A percentile compares a stretch with the other conserved stretches of the same genome.
Conservation (phyloP, 169 alveolate genomes). For the Toxoplasma gondii region DNA sequence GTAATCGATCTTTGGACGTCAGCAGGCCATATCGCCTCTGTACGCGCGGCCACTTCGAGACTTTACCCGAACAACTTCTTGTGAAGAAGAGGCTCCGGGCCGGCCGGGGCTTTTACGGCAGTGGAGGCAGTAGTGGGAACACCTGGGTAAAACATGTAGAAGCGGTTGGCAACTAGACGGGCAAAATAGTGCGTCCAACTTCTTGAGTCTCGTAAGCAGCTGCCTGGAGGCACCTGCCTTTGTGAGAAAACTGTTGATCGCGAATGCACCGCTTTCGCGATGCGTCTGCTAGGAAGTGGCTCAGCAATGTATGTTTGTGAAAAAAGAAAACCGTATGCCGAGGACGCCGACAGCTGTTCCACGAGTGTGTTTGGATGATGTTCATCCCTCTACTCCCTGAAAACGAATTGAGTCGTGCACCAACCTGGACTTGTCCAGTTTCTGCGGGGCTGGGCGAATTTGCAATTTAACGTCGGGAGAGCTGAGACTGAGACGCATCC, state of each 20-base stretch:
- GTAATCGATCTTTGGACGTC: too few relatives aligned
- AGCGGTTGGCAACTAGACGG: background rate
- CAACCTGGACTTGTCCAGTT: background rate
- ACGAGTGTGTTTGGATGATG: background rate
- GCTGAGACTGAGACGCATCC: background rate
- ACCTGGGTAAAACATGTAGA: background rate
- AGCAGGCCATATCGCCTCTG: too few relatives aligned
- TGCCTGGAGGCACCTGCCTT: too few relatives aligned
- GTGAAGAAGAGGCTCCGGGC: slow-evolving; percentile 24
- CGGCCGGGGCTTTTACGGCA: background rate
- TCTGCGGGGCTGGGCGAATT: background rate
- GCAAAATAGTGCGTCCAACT: too few relatives aligned
- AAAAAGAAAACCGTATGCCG: too few relatives aligned
- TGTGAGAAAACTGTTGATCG: too few relatives aligned
- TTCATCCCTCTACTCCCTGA: background rate
- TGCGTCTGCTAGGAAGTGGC: too few relatives aligned
- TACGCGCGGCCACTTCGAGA: background rate
- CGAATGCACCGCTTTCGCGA: too few relatives aligned
- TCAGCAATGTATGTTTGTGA: too few relatives aligned
- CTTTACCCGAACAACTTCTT: slow-evolving; percentile 9
- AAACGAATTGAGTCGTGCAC: background rate
- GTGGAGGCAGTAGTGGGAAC: background rate
- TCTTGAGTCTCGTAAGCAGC: too few relatives aligned
- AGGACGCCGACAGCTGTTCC: too few relatives aligned
- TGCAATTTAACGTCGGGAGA: background rate